phyloP scores from a whole-genome alignment of 495 filamentous ascomycete genomes.

The Evansstolkia leycettana region DNA sequence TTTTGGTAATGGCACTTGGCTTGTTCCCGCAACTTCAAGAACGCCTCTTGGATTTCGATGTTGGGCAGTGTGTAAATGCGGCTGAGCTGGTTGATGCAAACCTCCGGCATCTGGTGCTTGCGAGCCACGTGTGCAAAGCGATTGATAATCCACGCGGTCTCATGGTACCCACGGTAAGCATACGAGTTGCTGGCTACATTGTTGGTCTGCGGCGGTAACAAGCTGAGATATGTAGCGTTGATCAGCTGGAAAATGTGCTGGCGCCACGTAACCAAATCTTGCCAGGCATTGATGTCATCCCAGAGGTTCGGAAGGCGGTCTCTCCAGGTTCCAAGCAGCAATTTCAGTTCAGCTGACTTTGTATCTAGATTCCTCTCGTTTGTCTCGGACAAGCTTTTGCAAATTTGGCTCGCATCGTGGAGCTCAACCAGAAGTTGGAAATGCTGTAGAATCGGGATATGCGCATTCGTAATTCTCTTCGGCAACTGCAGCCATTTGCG shows the following conservation, averaged over 20 bases:
- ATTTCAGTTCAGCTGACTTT: constrained; percentile 91
- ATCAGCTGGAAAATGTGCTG: constrained; percentile 98
- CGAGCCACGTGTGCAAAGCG: constrained; percentile 94
- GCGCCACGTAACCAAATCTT: constrained; percentile 96
- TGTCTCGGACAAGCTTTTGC: constrained; percentile 72
- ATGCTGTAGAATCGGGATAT: constrained; percentile 89
- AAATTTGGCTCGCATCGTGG: constrained; percentile 95
- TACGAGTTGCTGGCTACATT: constrained; percentile 76
- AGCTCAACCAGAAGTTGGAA: constrained; percentile 98
- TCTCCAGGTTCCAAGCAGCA: constrained; percentile 88
- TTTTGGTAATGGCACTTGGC: constrained; percentile 99
- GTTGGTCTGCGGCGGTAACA: constrained; percentile 70
- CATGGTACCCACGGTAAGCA: constrained; percentile 93
- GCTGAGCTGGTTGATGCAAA: constrained; percentile 92
- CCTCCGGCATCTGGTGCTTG: constrained; percentile 92
- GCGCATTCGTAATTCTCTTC: constrained; percentile 83
- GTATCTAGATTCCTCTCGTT: constrained; percentile 76
- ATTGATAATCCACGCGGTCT: constrained; percentile 99
- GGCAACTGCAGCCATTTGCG: constrained; percentile 97
- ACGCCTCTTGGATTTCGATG: constrained; percentile 98
- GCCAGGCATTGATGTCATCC: constrained; percentile 99
- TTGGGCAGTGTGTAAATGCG: constrained; percentile 98
- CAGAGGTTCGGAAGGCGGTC: constrained; percentile 93
- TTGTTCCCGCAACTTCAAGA: constrained; percentile 92
- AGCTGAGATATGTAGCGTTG: constrained; percentile 79